Base-by-base conservation (phyloP, 768 basidiomycete species). In the Leccinum uliginosum region DNA sequence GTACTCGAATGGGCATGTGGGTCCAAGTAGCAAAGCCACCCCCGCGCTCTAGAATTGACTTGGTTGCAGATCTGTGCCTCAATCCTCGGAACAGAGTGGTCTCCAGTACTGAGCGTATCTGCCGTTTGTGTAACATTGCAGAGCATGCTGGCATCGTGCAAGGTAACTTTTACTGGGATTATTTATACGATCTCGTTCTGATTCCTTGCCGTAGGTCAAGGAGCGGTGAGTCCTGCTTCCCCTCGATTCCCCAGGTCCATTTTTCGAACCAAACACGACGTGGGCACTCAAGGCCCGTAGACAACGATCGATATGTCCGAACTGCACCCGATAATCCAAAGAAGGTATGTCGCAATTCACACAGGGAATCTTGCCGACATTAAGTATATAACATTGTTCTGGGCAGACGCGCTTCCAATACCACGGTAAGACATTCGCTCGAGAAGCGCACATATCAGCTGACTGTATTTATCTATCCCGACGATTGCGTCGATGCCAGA, bases 91-190 rank as follows among this genome's bases (percentile, higher is more conserved):
- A 87, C 81, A 63, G 92, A 93, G 61, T 93, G 91, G 91, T 91
- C 89, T 10, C 92, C 91, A 0, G 90, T 92, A n/a, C 73, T 93
- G 60, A 91, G 87, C 59, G 90, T 91, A 21, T 78, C 86, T 26
- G 81, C 89, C 3, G 83, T 93, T 44, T 93, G 90, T 65, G 82
- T 93, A 17, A 93, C 92, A 4, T 73, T 95, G 48, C 93, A 94
- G 74, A 91, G 89, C 65, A 95, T 95, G 93, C 79, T 95, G 56
- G 93, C 91, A 23, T 91, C 89, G 7, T 92, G 89, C 83, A 94
- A 91, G 84, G 91, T 89, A 59, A 47, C 61, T 57, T 47, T n/a
- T 35, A 46, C 15, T 15, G 14, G 27, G 27, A 34, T 27, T 27
- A 53, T 44, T n/a, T 45, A 43, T 35, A 0, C 34, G 9, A 46